phyloP scores from a whole-genome alignment of 805 yeast species.

The Candida khao-thaluensis region DNA sequence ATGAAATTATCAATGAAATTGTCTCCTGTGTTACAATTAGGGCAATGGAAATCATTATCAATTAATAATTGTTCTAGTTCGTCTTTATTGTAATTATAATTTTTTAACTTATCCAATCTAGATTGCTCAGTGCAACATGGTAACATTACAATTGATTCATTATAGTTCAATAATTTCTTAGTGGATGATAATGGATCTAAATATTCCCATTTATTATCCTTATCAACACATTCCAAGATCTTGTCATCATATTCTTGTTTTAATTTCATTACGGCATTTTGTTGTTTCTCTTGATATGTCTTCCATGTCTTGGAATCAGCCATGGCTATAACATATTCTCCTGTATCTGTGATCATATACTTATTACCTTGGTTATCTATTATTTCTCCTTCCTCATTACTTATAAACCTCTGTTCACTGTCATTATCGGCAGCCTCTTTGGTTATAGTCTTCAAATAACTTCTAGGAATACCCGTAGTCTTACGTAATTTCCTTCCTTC shows the following conservation, averaged over 20 bases:
- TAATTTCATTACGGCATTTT: conserved; percentile 45
- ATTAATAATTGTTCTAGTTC: conserved; percentile 50
- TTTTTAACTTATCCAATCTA: conserved; percentile 55
- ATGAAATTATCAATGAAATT: conserved; percentile 70
- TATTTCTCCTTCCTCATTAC: conserved; percentile 44
- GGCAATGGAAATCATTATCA: conserved; percentile 87
- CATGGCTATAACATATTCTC: conserved; percentile 92
- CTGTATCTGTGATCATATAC: conserved; percentile 88
- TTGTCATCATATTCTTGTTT: conserved; percentile 52
- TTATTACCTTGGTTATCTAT: conserved; percentile 50
- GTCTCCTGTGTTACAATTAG: conserved; percentile 76
- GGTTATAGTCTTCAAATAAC: conserved; percentile 82
- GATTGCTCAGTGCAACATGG: conserved; percentile 69
- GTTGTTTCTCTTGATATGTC: conserved; percentile 70
- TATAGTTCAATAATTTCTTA: conserved; percentile 50
- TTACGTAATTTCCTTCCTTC: conserved; percentile 89
- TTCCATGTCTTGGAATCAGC: conserved; percentile 94
- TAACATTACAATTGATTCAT: conserved; percentile 68
- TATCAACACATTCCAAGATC: conserved; percentile 28
- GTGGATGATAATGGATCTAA: conserved; percentile 62
- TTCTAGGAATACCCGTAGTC: conserved; percentile 96
- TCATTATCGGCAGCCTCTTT: conserved; percentile 66
- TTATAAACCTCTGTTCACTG: conserved; percentile 26
- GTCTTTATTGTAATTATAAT: conserved; percentile 36
- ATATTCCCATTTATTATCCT: conserved; percentile 41